Base-by-base conservation (phyloP, 2,329 filamentous ascomycete species). In the Zymoseptoria brevis region DNA sequence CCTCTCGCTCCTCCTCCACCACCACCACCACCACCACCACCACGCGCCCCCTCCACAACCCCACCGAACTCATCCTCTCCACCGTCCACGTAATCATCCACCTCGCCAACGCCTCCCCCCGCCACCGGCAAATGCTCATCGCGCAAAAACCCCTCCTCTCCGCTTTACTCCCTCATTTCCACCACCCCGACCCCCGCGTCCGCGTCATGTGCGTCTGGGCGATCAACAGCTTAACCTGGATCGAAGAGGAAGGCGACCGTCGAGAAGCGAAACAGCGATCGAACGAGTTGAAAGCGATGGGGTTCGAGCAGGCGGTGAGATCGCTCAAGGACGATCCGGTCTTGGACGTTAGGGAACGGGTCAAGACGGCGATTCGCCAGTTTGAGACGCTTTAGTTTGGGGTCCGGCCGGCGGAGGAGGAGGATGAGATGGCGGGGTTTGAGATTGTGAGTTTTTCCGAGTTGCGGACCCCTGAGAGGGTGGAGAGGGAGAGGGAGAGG, bases 71-170 rank as follows among this genome's bases (percentile, higher is more conserved):
- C 62, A 81, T 96, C 55, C 82, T 84, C 67, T 83, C 89, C 2
- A 87, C 93, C 9, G 84, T 90, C 26, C 94, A 86, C 71, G 86
- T 96, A 58, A 80, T 97, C 54, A 87, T 94, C 13, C 91, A 97
- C 75, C 85, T 97, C 67, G 90, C 91, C 19, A 93, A 92, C 8
- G 90, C 90, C 64, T 79, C 86, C 11, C 85, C 90, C 2, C 82
- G 83, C 29, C 90, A 96, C 73, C 85, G 90, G 57, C 86, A 92
- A 69, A 76, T 90, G 16, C 80, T 96, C 9, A 84, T 95, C 56
- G 81, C 85, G 2, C 91, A 96, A 73, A 87, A 84, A 1, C 83
- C 87, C 11, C 78, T 97, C 4, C 80, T 97, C 60, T 85, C 83
- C 67, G 82, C 87, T 53, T 79, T 96, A 53, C 81, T 87, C 8